Base-by-base conservation (phyloP, 2,329 filamentous ascomycete species). In the Exophiala sp. region DNA sequence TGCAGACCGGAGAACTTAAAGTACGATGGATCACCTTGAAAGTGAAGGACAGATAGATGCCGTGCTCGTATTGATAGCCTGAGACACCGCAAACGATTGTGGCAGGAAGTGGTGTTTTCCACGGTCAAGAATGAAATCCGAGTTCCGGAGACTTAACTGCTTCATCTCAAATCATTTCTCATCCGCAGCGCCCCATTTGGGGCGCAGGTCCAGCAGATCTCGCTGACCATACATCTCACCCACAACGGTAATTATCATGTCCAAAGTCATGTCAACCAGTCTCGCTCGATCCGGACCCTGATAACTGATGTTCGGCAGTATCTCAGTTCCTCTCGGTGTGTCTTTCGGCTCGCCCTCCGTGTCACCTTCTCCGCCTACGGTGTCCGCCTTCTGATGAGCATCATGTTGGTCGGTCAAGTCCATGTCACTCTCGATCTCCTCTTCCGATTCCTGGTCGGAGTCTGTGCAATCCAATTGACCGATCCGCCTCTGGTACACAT, bases 151-250 rank as follows among this genome's bases (percentile, higher is more conserved):
- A 18, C 14, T 37, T 37, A n/a, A 37, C 34, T 37, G 13, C 16
- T 41, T 13, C 4, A 24, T 22, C 21, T 41, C 19, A 41, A 14
- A 18, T 24, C 38, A 41, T 41, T n/a, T 6, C 8, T 13, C 34
- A 8, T 5, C 7, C 14, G 11, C 38, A 14, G 13, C 38, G 3
- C 8, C 56, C 75, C 78, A 80, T 14, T 68, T 51, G 51, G 84
- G 79, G 50, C 88, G 79, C 55, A 83, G 86, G 61, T 86, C 81
- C 42, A 96, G 76, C 55, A 96, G 69, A 67, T 97, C 91, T 57
- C 84, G 77, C 69, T 97, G 91, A 1, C 91, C 89, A 68, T 90
- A 97, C 58, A 86, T 81, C 68, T 95, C 89, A 60, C 88, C 90
- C 41, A 86, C 83, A 29, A 96, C 77, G 0, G 87, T 93, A 59